A percentile compares a stretch with the other conserved stretches of the same genome.
These are phyloP conservation scores for Rosa rugosa DNA, from an alignment of 306 rosid species.

Conservation along the genomic window DNA sequence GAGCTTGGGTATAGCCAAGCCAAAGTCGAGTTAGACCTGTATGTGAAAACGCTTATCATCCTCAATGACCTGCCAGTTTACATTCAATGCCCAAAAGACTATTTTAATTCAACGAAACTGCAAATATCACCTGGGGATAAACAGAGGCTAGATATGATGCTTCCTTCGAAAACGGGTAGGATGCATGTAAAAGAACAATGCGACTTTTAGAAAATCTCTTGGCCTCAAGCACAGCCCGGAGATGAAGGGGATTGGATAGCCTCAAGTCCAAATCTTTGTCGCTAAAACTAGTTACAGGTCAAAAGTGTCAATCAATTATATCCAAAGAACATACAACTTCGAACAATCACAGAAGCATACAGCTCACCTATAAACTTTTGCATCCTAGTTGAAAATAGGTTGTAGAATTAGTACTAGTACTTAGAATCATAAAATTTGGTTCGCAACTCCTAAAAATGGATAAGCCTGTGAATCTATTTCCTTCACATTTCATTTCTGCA, in stretches of 20 bases:
- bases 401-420: background rate
- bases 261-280: constrained; percentile 85
- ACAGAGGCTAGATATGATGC: constrained; percentile 88
- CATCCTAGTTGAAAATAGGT: constrained; percentile 2
- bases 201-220: constrained; percentile 67
- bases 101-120: constrained; percentile 18
- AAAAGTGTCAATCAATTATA: constrained; percentile 22
- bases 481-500: background rate
- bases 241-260: constrained; percentile 86
- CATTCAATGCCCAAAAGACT: constrained; percentile 12
- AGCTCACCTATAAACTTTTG: background rate
- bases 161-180: constrained; percentile 92
- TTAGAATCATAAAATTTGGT: constrained; percentile 16
- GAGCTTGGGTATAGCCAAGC: no score
- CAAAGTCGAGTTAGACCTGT: no score
- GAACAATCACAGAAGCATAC: background rate
- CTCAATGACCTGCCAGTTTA: no score
- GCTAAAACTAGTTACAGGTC: constrained; percentile 59
- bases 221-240: constrained; percentile 75
- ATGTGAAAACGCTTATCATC: no score
- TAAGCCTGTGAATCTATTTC: constrained; percentile 7
- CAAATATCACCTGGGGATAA: constrained; percentile 66
- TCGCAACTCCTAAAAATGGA: constrained; percentile 24
- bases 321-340: background rate
- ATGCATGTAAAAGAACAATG: constrained; percentile 78